Percentiles rank a stretch among this genome's conserved stretches.
Conservation (phyloP, 2,329 filamentous ascomycete genomes). For the Akanthomyces uredinophilus region DNA sequence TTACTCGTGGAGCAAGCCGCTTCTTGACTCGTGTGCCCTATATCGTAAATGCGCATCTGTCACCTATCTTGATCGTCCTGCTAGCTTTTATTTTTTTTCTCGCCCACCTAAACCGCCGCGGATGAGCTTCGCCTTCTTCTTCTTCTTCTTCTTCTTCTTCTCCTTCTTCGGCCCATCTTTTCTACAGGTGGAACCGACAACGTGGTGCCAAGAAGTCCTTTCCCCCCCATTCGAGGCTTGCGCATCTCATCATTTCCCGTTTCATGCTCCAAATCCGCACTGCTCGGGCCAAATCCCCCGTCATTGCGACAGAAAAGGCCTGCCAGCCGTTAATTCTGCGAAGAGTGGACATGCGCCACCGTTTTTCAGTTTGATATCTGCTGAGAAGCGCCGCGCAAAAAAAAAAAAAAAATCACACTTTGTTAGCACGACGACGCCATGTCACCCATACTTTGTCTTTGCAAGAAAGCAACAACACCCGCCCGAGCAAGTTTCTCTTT, state of each 20-base stretch:
- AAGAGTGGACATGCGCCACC: background rate
- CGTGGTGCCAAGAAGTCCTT: too few relatives aligned
- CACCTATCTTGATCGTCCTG: background rate
- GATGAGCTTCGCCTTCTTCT: background rate
- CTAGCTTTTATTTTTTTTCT: background rate
- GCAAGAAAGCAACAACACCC: too few relatives aligned
- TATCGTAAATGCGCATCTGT: background rate
- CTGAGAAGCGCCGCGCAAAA: background rate
- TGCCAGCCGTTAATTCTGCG: background rate
- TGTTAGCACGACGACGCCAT: background rate
- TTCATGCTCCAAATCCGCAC: too few relatives aligned
- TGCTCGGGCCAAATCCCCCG: too few relatives aligned
- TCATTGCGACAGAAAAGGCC: too few relatives aligned
- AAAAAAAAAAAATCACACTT: background rate
- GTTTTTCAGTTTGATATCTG: background rate
- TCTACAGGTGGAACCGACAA: background rate
- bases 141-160: background rate
- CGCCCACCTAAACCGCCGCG: background rate
- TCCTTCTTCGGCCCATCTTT: background rate
- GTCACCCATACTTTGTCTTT: background rate
- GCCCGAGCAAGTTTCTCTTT: background rate
- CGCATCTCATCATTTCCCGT: background rate
- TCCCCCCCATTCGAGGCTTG: too few relatives aligned
- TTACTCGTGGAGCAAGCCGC: background rate
- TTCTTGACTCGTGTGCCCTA: background rate